phyloP scores from a whole-genome alignment of 345 rosid genomes.

The Garcia nutans region DNA sequence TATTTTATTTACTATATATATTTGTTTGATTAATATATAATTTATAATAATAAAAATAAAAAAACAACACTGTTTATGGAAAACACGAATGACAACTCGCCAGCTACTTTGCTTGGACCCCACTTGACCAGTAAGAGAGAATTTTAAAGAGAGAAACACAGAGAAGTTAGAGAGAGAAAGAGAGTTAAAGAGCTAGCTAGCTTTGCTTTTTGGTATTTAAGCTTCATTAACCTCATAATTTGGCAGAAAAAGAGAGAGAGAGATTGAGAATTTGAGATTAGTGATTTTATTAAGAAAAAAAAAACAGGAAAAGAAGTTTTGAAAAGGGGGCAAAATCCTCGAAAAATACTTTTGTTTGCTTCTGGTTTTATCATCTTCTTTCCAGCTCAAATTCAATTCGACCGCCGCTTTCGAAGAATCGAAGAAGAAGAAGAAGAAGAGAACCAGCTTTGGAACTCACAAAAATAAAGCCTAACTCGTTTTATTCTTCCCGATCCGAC shows the following conservation, averaged over 20 bases:
- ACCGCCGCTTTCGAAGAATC: background rate
- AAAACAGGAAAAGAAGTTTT: background rate
- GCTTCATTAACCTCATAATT: background rate
- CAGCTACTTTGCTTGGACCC: conserved; percentile 33
- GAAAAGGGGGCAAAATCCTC: background rate
- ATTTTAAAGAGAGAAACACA: conserved; percentile 8
- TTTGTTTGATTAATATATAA: background rate
- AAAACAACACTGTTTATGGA: conserved; percentile 26
- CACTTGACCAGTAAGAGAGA: conserved; percentile 36
- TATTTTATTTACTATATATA: background rate
- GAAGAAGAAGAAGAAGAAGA: background rate
- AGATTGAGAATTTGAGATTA: too few species aligned
- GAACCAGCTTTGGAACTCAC: background rate
- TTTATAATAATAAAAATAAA: background rate
- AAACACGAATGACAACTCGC: conserved; percentile 36
- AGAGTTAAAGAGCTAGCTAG: background rate
- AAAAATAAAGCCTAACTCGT: background rate
- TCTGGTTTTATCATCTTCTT: conserved; percentile 17
- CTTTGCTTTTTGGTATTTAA: conserved; percentile 8
- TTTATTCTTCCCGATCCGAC: conserved; percentile 19
- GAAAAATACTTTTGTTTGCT: conserved; percentile 18
- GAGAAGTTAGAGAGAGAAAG: background rate
- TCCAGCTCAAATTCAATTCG: conserved; percentile 14
- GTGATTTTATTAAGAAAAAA: too few species aligned
- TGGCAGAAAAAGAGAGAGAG: background rate